Evolutionary conservation across 345 rosid genomes (phyloP).

Genomic region (Hibiscus syriacus): DNA sequence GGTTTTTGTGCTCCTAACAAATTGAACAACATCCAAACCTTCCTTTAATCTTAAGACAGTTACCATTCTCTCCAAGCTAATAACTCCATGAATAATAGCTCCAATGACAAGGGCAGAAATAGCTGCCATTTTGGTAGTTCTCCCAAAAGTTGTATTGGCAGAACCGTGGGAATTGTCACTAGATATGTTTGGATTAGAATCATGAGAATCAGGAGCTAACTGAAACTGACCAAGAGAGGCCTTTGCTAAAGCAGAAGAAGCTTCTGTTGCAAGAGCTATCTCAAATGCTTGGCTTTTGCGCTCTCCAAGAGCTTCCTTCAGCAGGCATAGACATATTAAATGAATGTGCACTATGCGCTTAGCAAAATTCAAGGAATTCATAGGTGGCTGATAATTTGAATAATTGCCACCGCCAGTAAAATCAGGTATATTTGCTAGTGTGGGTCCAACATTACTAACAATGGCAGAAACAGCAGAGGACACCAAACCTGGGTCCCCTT

Average conservation of each 20-base stretch:
- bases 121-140: slow-evolving; percentile 56
- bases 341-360: slow-evolving; percentile 73
- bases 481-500: slow-evolving; percentile 93
- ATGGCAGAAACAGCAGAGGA: slow-evolving; percentile 90
- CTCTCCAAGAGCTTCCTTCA: slow-evolving; percentile 94
- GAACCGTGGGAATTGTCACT: slow-evolving; percentile 41
- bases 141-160: slow-evolving; percentile 35
- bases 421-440: slow-evolving; percentile 69
- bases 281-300: slow-evolving; percentile 94
- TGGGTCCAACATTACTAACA: slow-evolving; percentile 57
- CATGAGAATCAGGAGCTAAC: slow-evolving; percentile 71
- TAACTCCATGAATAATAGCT: slow-evolving; percentile 80
- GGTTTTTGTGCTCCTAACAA: slow-evolving; percentile 58
- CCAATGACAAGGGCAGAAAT: slow-evolving; percentile 83
- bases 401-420: slow-evolving; percentile 36
- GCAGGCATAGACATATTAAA: slow-evolving; percentile 67
- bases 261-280: slow-evolving; percentile 93
- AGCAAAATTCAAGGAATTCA: slow-evolving; percentile 45
- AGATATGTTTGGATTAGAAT: slow-evolving; percentile 39
- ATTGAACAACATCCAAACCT: slow-evolving; percentile 76
- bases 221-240: slow-evolving; percentile 77
- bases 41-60: slow-evolving; percentile 78
- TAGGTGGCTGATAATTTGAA: slow-evolving; percentile 42
- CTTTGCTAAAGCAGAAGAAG: slow-evolving; percentile 76
- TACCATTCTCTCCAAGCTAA: slow-evolving; percentile 90